Evolutionary conservation across 176 grass and related monocot genomes (phyloP).

Genomic region (Oryza nivara): DNA sequence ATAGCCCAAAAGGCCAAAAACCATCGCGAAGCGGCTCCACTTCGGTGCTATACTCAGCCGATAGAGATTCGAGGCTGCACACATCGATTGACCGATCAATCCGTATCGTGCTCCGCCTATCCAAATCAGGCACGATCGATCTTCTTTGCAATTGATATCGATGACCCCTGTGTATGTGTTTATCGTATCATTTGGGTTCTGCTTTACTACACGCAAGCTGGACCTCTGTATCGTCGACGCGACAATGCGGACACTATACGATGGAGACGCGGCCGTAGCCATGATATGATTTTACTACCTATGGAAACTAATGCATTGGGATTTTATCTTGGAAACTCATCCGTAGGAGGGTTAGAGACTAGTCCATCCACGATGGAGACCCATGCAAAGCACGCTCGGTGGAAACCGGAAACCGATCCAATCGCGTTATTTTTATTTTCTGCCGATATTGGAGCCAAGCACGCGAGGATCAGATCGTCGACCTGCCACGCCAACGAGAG

Average conservation of each 20-base stretch:
- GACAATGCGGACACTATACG: background rate
- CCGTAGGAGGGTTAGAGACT: too few relatives aligned
- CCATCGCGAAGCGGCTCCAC: too few relatives aligned
- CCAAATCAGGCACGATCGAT: background rate
- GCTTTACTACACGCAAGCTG: background rate
- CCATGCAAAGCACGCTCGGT: background rate
- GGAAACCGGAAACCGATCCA: background rate
- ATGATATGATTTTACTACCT: too few relatives aligned
- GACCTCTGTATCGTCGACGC: background rate
- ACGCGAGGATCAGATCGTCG: too few relatives aligned
- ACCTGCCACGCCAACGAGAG: background rate
- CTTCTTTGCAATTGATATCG: background rate
- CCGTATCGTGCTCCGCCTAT: background rate
- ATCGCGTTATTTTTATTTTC: background rate
- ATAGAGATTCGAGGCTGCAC: background rate
- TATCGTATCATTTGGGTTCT: background rate
- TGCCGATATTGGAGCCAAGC: background rate
- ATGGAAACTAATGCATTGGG: too few relatives aligned
- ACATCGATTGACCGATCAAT: background rate
- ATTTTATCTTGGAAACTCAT: too few relatives aligned
- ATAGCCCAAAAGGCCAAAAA: background rate
- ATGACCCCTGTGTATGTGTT: too few relatives aligned
- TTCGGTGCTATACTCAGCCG: background rate
- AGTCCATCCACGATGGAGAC: background rate
- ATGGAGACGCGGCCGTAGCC: background rate